These are phyloP conservation scores for Hamamelis virginiana DNA, from an alignment of 164 flowering plant genomes.

Conservation along the genomic window DNA sequence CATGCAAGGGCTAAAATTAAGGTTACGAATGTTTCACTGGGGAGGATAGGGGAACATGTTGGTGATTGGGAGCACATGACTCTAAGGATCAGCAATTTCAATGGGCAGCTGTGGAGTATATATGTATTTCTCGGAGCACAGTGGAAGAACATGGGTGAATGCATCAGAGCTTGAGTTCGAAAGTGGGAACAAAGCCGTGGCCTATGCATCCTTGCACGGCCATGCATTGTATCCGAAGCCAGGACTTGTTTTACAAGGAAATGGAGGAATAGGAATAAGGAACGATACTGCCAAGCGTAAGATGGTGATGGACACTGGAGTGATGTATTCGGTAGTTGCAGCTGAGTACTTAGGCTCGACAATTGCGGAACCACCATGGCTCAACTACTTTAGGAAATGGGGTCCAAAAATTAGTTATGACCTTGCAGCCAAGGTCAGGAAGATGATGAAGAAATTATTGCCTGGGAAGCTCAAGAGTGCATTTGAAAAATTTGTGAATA, in stretches of 20 bases:
- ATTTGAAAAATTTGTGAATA: conserved; percentile 28
- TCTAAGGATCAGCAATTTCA: conserved; percentile 54
- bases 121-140: conserved; percentile 45
- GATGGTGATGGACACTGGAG: conserved; percentile 32
- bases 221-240: conserved; percentile 43
- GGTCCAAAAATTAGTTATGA: conserved; percentile 42
- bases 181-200: conserved; percentile 34
- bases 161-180: conserved; percentile 39
- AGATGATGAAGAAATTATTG: conserved; percentile 28
- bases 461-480: conserved; percentile 32
- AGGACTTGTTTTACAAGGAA: conserved; percentile 54
- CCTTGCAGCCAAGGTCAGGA: conserved; percentile 24
- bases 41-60: conserved; percentile 53
- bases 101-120: conserved; percentile 39
- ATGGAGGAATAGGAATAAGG: conserved; percentile 36
- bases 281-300: conserved; percentile 45
- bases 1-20: conserved; percentile 42
- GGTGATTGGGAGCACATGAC: conserved; percentile 77
- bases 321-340: conserved; percentile 15
- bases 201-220: conserved; percentile 48
- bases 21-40: conserved; percentile 31
- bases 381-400: conserved; percentile 49
- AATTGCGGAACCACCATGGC: conserved; percentile 47
- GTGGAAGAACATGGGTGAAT: conserved; percentile 50
- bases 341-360: conserved; percentile 33